These are phyloP conservation scores for Agaricus blazei DNA, from an alignment of 768 basidiomycete genomes.

Conservation along the genomic window DNA sequence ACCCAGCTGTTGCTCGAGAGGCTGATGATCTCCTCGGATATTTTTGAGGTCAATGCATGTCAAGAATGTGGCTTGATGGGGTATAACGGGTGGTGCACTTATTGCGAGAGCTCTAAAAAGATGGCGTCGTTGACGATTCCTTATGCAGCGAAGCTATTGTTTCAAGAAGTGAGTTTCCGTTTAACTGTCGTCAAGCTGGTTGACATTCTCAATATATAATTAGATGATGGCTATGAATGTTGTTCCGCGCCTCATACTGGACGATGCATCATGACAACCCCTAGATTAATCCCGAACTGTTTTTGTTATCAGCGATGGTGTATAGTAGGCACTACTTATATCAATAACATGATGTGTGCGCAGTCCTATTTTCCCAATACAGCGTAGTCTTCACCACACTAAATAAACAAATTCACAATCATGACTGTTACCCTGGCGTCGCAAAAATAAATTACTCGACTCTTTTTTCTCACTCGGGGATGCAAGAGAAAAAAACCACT, in stretches of 20 bases:
- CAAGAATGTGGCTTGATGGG: conserved; percentile 93
- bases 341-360: no score
- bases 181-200: not conserved
- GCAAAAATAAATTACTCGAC: not conserved
- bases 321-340: no score
- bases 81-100: conserved; percentile 94
- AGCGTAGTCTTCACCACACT: no score
- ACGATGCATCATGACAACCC: conserved; percentile 47
- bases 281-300: no score
- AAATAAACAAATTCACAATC: no score
- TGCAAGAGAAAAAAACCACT: no score
- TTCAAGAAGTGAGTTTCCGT: conserved; percentile 67
- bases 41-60: conserved; percentile 96
- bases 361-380: no score
- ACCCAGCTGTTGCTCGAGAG: conserved; percentile 95
- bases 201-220: not conserved
- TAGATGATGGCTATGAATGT: conserved; percentile 98
- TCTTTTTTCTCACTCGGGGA: not conserved
- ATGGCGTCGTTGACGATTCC: conserved; percentile 95
- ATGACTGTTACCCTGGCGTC: no score
- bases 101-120: conserved; percentile 95
- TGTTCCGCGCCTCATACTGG: conserved; percentile 82
- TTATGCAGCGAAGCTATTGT: conserved; percentile 90
- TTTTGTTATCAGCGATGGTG: no score
- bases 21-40: conserved; percentile 98